phyloP scores from a whole-genome alignment of 23 red algal species.

The Chondrus crispus region DNA sequence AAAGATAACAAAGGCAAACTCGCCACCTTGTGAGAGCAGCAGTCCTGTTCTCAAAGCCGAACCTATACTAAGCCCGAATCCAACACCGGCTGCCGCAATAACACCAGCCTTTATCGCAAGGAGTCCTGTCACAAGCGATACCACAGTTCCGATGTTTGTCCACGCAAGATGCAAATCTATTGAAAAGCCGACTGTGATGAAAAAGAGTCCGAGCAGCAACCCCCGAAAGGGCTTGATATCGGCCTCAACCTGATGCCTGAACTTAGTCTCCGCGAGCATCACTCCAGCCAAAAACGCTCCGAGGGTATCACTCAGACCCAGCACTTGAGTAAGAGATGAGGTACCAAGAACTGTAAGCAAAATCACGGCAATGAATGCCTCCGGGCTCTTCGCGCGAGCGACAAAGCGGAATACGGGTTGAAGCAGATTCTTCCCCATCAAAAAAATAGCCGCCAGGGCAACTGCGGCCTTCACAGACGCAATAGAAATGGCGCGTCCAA shows the following conservation, averaged over 20 bases:
- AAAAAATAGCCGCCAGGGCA: slow-evolving; percentile 80
- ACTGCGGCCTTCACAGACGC: slow-evolving; percentile 81
- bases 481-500: slow-evolving; percentile 69
- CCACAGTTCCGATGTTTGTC: slow-evolving; percentile 76
- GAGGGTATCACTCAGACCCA: slow-evolving; percentile 92
- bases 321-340: slow-evolving; percentile 79
- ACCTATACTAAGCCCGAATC: slow-evolving; percentile 79
- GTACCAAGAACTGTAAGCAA: slow-evolving; percentile 89
- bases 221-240: slow-evolving; percentile 99
- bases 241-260: slow-evolving; percentile 92
- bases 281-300: slow-evolving; percentile 97
- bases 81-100: slow-evolving; percentile 68
- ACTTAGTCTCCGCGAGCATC: slow-evolving; percentile 96
- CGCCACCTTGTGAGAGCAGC: slow-evolving; percentile 94
- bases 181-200: slow-evolving; percentile 98
- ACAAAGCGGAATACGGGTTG: slow-evolving; percentile 90
- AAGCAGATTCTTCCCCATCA: slow-evolving; percentile 81
- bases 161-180: slow-evolving; percentile 86
- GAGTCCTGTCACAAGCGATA: slow-evolving; percentile 75
- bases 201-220: slow-evolving; percentile 95
- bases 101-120: slow-evolving; percentile 84
- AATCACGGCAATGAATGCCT: slow-evolving; percentile 98
- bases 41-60: slow-evolving; percentile 84
- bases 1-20: slow-evolving; percentile 99
- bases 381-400: slow-evolving; percentile 73